phyloP scores from a whole-genome alignment of 1,139 yeast species.

The Diutina siamensis region DNA sequence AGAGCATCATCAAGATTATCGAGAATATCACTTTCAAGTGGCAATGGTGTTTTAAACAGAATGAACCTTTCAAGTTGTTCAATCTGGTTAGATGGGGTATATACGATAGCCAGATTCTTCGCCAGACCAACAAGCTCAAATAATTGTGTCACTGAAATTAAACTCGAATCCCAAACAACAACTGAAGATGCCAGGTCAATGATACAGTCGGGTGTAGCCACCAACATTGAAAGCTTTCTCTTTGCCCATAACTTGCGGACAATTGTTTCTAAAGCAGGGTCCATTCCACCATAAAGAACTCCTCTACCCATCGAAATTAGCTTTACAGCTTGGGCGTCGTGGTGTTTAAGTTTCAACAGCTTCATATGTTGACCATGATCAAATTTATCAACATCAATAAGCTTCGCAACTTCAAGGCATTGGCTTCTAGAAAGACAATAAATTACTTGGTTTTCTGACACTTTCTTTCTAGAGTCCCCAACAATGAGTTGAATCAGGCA shows the following conservation, averaged over 20 bases:
- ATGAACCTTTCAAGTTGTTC: slow-evolving; percentile 64
- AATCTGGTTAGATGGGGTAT: slow-evolving; percentile 31
- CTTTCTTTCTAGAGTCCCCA: background rate
- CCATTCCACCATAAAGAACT: background rate
- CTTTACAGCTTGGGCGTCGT: background rate
- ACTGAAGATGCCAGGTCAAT: background rate
- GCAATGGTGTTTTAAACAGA: slow-evolving; percentile 47
- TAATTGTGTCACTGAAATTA: background rate
- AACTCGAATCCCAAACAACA: background rate
- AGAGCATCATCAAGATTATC: slow-evolving; percentile 52
- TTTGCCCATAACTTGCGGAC: background rate
- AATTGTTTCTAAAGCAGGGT: background rate
- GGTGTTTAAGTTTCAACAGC: background rate
- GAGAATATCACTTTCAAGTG: slow-evolving; percentile 70
- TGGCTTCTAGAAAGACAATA: background rate
- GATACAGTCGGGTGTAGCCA: background rate
- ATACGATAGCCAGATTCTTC: background rate
- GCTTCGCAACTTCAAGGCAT: background rate
- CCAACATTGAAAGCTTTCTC: background rate
- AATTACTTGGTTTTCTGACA: background rate
- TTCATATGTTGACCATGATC: no score
- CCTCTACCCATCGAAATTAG: background rate
- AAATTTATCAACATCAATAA: background rate
- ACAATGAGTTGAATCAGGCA: background rate
- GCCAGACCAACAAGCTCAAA: slow-evolving; percentile 2